Conservation (phyloP, 2,329 filamentous ascomycete genomes). For the Tothia fuscella region DNA sequence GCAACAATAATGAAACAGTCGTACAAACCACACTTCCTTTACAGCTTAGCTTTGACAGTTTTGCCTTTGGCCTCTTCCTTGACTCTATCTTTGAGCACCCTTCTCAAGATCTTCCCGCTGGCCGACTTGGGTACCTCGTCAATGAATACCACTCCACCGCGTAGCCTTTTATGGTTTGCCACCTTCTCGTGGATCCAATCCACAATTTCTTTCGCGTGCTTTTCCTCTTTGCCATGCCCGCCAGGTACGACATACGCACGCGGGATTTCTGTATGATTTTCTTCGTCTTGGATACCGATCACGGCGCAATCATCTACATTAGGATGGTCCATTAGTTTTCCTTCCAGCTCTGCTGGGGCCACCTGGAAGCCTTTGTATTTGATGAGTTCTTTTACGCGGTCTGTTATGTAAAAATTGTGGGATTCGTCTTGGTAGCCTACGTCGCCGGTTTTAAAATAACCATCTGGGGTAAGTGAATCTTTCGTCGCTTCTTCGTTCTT, state of each 20-base stretch:
- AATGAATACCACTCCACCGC: conserved; percentile 11
- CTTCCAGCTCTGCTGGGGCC: conserved; percentile 54
- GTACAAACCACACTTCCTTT: background rate
- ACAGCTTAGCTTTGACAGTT: conserved; percentile 8
- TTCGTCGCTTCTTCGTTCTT: conserved; percentile 60
- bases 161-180: conserved; percentile 11
- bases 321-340: conserved; percentile 36
- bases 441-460: conserved; percentile 56
- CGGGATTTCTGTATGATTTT: conserved; percentile 55
- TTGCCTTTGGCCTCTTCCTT: background rate
- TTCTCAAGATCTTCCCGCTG: conserved; percentile 11
- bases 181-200: conserved; percentile 9
- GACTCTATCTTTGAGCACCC: conserved; percentile 11
- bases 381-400: conserved; percentile 62
- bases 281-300: conserved; percentile 47
- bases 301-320: conserved; percentile 50
- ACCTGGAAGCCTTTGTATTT: conserved; percentile 62
- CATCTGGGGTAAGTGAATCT: conserved; percentile 61
- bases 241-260: conserved; percentile 48
- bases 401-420: conserved; percentile 82
- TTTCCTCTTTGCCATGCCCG: background rate
- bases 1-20: background rate
- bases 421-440: conserved; percentile 52
- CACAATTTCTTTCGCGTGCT: conserved; percentile 6
- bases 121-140: conserved; percentile 12